A percentile compares a stretch with the other conserved stretches of the same genome.
phyloP scores from a whole-genome alignment of 2,329 filamentous ascomycete genomes.

The Alternaria viburni region DNA sequence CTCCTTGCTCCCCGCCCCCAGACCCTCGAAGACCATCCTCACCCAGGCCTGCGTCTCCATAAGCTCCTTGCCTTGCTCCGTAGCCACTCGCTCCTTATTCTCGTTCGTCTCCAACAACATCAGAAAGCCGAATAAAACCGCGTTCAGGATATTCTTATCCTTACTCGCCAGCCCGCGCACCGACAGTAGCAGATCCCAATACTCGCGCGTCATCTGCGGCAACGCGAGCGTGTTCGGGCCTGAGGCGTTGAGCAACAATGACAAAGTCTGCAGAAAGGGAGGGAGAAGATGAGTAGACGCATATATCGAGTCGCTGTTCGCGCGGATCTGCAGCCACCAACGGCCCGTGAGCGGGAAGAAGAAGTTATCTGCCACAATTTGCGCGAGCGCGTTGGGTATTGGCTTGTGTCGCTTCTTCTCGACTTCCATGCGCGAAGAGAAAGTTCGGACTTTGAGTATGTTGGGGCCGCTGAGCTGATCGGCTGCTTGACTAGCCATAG shows the following conservation, averaged over 20 bases:
- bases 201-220: conserved; percentile 80
- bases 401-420: conserved; percentile 65
- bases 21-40: conserved; percentile 70
- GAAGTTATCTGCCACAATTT: conserved; percentile 75
- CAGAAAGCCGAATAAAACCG: conserved; percentile 78
- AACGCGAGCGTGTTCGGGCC: conserved; percentile 80
- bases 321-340: conserved; percentile 71
- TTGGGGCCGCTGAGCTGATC: conserved; percentile 81
- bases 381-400: conserved; percentile 78
- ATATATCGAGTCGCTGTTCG: conserved; percentile 63
- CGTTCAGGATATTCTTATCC: conserved; percentile 72
- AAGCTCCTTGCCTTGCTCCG: conserved; percentile 75
- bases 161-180: conserved; percentile 61
- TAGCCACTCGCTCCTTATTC: conserved; percentile 74
- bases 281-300: conserved; percentile 77
- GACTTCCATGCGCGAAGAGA: conserved; percentile 77
- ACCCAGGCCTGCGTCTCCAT: conserved; percentile 91
- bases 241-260: conserved; percentile 79
- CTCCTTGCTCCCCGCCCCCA: conserved; percentile 60
- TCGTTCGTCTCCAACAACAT: conserved; percentile 83
- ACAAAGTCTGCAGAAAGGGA: conserved; percentile 84
- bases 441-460: conserved; percentile 85
- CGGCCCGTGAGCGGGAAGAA: conserved; percentile 86
- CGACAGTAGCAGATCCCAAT: conserved; percentile 81
- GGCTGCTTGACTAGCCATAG: conserved; percentile 80